A percentile compares a stretch with the other conserved stretches of the same genome.
Evolutionary conservation across 805 yeast species (phyloP).

Genomic region (Pichia membranifaciens): DNA sequence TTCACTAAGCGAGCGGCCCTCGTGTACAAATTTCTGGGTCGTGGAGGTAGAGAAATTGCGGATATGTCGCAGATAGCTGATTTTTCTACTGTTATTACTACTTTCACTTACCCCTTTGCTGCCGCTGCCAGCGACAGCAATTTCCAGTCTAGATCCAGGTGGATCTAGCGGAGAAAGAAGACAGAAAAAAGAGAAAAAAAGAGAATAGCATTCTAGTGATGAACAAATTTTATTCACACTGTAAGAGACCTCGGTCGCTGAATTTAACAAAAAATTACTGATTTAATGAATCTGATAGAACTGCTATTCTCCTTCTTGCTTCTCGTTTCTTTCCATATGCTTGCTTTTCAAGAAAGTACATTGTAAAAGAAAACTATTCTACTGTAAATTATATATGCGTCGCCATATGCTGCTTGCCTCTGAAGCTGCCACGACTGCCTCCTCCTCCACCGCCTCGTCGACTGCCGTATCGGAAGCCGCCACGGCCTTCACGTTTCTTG

Average conservation of each 20-base stretch:
- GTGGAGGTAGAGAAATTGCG: conserved; percentile 44
- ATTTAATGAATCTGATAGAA: conserved; percentile 46
- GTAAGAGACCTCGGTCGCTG: conserved; percentile 39
- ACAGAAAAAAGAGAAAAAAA: conserved; percentile 9
- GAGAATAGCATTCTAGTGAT: conserved; percentile 19
- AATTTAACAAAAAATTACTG: conserved; percentile 39
- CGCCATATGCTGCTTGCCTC: not conserved
- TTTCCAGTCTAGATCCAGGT: conserved; percentile 11
- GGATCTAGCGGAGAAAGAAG: conserved; percentile 14
- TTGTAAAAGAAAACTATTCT: too few relatives aligned
- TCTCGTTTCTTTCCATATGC: not conserved
- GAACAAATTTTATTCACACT: conserved; percentile 46
- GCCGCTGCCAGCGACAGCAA: not conserved
- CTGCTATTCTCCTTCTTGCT: not conserved
- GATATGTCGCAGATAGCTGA: conserved; percentile 42
- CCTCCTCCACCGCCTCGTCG: conserved; percentile 7
- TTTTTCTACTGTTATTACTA: conserved; percentile 3
- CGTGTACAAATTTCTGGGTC: conserved; percentile 47
- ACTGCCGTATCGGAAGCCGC: not conserved
- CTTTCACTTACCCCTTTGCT: too few relatives aligned
- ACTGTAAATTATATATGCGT: too few relatives aligned
- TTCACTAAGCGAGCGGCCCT: conserved; percentile 40
- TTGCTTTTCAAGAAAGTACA: too few relatives aligned
- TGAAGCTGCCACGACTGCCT: not conserved
- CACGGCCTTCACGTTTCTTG: conserved; percentile 4